Evolutionary conservation across 2,329 filamentous ascomycete genomes (phyloP).

Genomic region (Venturia nashicola): DNA sequence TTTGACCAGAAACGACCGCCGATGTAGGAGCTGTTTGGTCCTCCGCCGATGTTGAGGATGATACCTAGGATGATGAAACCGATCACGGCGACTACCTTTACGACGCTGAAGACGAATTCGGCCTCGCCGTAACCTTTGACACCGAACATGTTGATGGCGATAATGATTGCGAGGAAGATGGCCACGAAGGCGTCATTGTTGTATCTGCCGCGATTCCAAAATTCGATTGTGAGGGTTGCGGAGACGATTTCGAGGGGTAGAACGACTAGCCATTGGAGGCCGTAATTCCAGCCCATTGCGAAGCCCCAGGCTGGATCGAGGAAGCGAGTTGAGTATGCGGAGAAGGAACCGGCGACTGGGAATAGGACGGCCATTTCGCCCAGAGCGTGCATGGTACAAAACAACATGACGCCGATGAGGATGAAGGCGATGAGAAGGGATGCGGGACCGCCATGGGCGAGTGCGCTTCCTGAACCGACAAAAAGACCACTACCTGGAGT

Average conservation of each 20-base stretch:
- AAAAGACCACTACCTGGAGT: constrained; percentile 48
- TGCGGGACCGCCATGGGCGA: constrained; percentile 63
- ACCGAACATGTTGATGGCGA: constrained; percentile 76
- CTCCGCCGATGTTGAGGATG: constrained; percentile 70
- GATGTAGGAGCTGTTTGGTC: constrained; percentile 55
- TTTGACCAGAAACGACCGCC: constrained; percentile 57
- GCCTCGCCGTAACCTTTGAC: constrained; percentile 53
- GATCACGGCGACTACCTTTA: constrained; percentile 70
- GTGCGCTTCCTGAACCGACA: constrained; percentile 39
- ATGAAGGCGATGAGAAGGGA: constrained; percentile 65
- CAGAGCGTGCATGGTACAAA: constrained; percentile 80
- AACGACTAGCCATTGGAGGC: constrained; percentile 75
- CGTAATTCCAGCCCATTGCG: constrained; percentile 94
- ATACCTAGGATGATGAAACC: constrained; percentile 63
- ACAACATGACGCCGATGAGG: constrained; percentile 77
- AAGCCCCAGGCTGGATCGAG: constrained; percentile 91
- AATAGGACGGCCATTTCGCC: constrained; percentile 87
- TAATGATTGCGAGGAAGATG: constrained; percentile 65
- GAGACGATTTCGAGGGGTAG: constrained; percentile 79
- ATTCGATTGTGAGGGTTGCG: constrained; percentile 71
- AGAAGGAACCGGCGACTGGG: constrained; percentile 84
- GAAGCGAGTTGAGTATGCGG: constrained; percentile 83
- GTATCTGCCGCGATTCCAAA: constrained; percentile 53
- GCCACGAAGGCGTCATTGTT: constrained; percentile 68
- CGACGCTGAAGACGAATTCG: constrained; percentile 73